Evolutionary conservation across 2,329 filamentous ascomycete genomes (phyloP).

Genomic region (Paecilomyces sp.): DNA sequence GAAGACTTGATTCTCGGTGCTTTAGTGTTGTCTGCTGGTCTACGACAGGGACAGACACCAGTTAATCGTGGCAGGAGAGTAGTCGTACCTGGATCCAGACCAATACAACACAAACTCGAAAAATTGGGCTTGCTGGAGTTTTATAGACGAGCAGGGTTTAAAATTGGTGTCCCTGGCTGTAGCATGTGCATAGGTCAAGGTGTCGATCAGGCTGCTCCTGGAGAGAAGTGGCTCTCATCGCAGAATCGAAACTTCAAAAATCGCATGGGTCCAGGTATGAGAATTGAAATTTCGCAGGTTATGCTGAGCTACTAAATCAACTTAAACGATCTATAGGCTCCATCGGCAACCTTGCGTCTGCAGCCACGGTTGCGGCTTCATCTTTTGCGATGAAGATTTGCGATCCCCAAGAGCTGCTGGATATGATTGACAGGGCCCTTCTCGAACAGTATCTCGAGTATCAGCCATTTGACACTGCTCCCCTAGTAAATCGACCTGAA

Average conservation of each 20-base stretch:
- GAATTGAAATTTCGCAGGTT: neutral
- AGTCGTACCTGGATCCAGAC: slow-evolving; percentile 36
- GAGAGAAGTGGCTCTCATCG: slow-evolving; percentile 38
- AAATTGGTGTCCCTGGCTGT: slow-evolving; percentile 36
- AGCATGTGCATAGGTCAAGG: slow-evolving; percentile 40
- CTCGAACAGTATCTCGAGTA: too few relatives aligned
- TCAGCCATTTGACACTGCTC: too few relatives aligned
- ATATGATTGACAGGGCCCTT: too few relatives aligned
- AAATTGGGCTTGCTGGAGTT: slow-evolving; percentile 27
- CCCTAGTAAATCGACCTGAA: too few relatives aligned
- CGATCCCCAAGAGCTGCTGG: slow-evolving; percentile 10
- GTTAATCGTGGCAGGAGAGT: slow-evolving; percentile 27
- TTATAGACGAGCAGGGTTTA: slow-evolving; percentile 37
- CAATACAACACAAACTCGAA: slow-evolving; percentile 31
- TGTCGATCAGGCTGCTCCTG: slow-evolving; percentile 33
- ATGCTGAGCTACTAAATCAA: neutral
- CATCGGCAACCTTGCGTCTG: slow-evolving; percentile 40
- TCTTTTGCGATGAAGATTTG: slow-evolving; percentile 40
- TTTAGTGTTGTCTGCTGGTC: slow-evolving; percentile 33
- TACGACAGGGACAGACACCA: slow-evolving; percentile 24
- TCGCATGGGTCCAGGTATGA: slow-evolving; percentile 35
- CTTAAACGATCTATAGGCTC: slow-evolving; percentile 19
- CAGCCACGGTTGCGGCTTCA: slow-evolving; percentile 41
- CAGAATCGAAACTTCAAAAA: slow-evolving; percentile 44
- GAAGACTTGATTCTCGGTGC: slow-evolving; percentile 39